Evolutionary conservation across 192 early-diverging fungal species (phyloP).

Genomic region (Phlyctochytrium planicorne): DNA sequence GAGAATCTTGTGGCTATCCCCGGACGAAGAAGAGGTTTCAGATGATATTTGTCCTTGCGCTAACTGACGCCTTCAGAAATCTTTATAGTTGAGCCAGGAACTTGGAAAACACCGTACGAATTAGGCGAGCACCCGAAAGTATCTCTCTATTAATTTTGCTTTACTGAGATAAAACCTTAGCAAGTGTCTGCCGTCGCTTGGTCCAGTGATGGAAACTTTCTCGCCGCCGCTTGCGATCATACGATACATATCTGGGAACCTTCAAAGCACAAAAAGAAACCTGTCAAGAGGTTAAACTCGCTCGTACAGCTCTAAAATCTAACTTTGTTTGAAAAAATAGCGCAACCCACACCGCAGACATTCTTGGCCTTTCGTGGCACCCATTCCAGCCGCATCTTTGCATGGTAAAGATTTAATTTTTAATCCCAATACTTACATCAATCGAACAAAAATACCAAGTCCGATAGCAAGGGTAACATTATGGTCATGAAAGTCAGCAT

Average conservation of each 20-base stretch:
- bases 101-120: slow-evolving; percentile 28
- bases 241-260: slow-evolving; percentile 21
- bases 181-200: slow-evolving; percentile 21
- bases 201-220: slow-evolving; percentile 8
- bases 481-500: no score
- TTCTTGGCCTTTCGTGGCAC: neutral
- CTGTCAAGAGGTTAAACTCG: slow-evolving; percentile 20
- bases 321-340: neutral
- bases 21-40: slow-evolving; percentile 43
- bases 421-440: no score
- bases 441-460: no score
- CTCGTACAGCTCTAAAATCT: neutral
- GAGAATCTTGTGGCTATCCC: slow-evolving; percentile 62
- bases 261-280: neutral
- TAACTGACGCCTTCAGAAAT: slow-evolving; percentile 2
- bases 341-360: neutral
- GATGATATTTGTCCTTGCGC: slow-evolving; percentile 23
- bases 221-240: slow-evolving; percentile 14
- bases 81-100: slow-evolving; percentile 24
- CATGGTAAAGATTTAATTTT: neutral
- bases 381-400: neutral
- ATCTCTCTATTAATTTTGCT: neutral
- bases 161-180: slow-evolving; percentile 24
- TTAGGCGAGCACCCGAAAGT: slow-evolving; percentile 23
- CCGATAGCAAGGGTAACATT: no score